A percentile compares a stretch with the other conserved stretches of the same genome.
phyloP scores from a whole-genome alignment of 345 rosid genomes.

The Melaleuca quinquenervia region DNA sequence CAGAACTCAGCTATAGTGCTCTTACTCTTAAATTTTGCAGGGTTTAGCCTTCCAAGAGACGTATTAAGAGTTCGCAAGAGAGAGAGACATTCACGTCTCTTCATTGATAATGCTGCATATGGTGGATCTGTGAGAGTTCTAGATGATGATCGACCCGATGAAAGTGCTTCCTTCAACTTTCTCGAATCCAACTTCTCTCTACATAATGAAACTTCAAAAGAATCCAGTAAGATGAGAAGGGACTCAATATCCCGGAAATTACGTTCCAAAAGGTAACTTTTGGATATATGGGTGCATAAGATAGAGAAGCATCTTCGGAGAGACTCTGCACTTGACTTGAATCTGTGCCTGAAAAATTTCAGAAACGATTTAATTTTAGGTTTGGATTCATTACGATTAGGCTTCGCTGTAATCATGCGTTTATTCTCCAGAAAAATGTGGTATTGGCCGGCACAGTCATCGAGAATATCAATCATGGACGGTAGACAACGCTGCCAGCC shows the following conservation, averaged over 20 bases:
- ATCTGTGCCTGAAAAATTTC: background rate
- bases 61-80: background rate
- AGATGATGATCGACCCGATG: background rate
- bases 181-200: background rate
- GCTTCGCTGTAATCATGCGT: background rate
- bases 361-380: background rate
- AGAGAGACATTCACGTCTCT: background rate
- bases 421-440: background rate
- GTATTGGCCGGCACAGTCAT: background rate
- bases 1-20: background rate
- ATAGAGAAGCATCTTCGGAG: background rate
- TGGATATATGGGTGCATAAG: background rate
- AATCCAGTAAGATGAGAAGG: background rate
- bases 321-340: background rate
- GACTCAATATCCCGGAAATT: background rate
- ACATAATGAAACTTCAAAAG: background rate
- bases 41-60: background rate
- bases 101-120: background rate
- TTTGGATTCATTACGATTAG: background rate
- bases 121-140: background rate
- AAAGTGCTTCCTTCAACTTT: slow-evolving; percentile 2
- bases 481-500: slow-evolving; percentile 8
- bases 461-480: slow-evolving; percentile 1
- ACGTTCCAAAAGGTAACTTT: background rate
- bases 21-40: background rate